These are phyloP conservation scores for Bocquillonia castaneifolia DNA, from an alignment of 441 rosid genomes.

Conservation along the genomic window DNA sequence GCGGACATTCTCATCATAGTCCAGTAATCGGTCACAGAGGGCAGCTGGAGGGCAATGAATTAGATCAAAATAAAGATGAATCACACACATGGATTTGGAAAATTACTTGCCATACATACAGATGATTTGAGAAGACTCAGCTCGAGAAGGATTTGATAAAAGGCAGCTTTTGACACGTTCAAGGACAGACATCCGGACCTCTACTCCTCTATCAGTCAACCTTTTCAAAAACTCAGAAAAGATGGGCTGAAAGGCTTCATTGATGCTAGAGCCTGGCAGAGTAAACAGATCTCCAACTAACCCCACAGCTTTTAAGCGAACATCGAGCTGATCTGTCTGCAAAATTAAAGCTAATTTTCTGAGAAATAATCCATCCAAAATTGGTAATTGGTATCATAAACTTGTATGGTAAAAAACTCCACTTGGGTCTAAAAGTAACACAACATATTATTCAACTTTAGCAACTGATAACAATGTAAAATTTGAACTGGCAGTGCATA, in stretches of 20 bases:
- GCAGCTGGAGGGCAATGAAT: constrained; percentile 58
- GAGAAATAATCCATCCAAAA: constrained; percentile 22
- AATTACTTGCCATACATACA: constrained; percentile 48
- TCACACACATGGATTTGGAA: constrained; percentile 18
- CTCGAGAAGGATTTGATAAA: constrained; percentile 64
- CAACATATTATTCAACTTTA: neutral
- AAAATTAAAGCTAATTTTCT: constrained; percentile 24
- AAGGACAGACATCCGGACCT: constrained; percentile 82
- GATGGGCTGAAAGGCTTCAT: constrained; percentile 75
- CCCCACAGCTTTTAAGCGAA: constrained; percentile 83
- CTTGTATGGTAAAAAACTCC: constrained; percentile 12
- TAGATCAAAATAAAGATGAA: constrained; percentile 26
- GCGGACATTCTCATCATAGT: constrained; percentile 94
- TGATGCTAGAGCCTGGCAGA: constrained; percentile 55
- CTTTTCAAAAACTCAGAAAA: constrained; percentile 93
- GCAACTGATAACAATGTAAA: neutral
- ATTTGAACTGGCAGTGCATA: neutral
- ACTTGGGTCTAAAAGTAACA: neutral
- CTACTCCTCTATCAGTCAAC: constrained; percentile 91
- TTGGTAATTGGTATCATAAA: neutral
- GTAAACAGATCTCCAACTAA: constrained; percentile 91
- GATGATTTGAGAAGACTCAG: constrained; percentile 79
- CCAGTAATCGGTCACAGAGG: constrained; percentile 91
- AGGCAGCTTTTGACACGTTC: constrained; percentile 84
- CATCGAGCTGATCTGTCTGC: constrained; percentile 91